A percentile compares a stretch with the other conserved stretches of the same genome.
These are phyloP conservation scores for Botryosphaeria dothidea DNA, from an alignment of 2,329 filamentous ascomycete species.

Conservation along the genomic window DNA sequence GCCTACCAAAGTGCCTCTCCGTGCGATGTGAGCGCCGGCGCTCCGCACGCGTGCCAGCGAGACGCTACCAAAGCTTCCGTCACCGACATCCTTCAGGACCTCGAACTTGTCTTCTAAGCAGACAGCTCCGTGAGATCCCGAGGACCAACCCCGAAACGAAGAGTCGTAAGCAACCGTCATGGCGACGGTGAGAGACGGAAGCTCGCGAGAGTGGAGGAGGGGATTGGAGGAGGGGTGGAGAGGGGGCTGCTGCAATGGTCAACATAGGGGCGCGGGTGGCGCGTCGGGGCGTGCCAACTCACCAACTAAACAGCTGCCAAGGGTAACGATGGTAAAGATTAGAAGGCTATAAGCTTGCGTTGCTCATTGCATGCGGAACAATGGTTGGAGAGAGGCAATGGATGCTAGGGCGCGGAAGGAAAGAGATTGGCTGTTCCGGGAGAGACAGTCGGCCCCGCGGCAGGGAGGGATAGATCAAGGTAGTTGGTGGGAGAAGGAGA, in stretches of 20 bases:
- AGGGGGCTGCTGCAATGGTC: conserved; percentile 1
- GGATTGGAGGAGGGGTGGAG: neutral
- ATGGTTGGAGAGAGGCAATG: conserved; percentile 17
- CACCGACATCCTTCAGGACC: conserved; percentile 95
- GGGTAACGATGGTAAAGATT: conserved; percentile 9
- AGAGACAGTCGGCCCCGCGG: conserved; percentile 11
- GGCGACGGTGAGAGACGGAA: conserved; percentile 34
- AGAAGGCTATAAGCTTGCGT: conserved; percentile 14
- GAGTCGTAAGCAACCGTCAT: conserved; percentile 80
- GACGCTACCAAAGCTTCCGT: conserved; percentile 98
- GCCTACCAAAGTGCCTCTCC: conserved; percentile 87
- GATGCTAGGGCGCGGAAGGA: neutral
- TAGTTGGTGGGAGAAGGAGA: conserved; percentile 14
- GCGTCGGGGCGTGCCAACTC: conserved; percentile 9
- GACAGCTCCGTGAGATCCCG: conserved; percentile 47
- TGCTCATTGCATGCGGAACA: conserved; percentile 27
- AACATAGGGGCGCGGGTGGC: conserved; percentile 4
- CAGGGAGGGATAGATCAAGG: conserved; percentile 9
- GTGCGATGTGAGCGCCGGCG: conserved; percentile 83
- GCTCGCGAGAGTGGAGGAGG: neutral
- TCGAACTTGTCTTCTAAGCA: conserved; percentile 92
- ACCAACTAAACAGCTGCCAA: conserved; percentile 14
- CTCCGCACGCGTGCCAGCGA: conserved; percentile 87
- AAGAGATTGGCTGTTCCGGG: conserved; percentile 16
- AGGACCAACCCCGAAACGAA: conserved; percentile 66